Evolutionary conservation across 2,329 filamentous ascomycete genomes (phyloP).

Genomic region (Paecilomyces niveus): DNA sequence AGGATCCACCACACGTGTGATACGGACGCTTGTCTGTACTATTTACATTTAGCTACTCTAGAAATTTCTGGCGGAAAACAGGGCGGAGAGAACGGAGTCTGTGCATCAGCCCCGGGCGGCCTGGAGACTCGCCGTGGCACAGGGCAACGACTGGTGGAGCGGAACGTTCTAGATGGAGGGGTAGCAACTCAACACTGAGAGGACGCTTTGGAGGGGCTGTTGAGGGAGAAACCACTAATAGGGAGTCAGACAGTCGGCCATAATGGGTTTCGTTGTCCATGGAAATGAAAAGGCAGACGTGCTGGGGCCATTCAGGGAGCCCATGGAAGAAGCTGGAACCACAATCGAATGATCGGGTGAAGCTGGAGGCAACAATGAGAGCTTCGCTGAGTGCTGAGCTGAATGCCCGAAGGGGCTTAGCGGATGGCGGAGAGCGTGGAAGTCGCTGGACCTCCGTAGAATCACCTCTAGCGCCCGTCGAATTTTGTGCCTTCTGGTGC

Average conservation of each 20-base stretch:
- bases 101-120: neutral
- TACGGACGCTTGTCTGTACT: neutral
- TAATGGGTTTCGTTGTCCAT: neutral
- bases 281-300: slow-evolving; percentile 5
- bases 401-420: slow-evolving; percentile 1
- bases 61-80: slow-evolving; percentile 6
- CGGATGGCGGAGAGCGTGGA: slow-evolving; percentile 19
- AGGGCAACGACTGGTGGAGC: slow-evolving; percentile 13
- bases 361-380: neutral
- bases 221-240: neutral
- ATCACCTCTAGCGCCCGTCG: slow-evolving; percentile 12
- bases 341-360: neutral
- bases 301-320: neutral
- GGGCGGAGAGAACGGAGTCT: slow-evolving; percentile 2
- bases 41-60: neutral
- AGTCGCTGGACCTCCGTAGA: slow-evolving; percentile 34
- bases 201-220: neutral
- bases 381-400: neutral
- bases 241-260: neutral
- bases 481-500: slow-evolving; percentile 11
- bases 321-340: neutral
- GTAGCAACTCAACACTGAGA: neutral
- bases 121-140: neutral
- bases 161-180: slow-evolving; percentile 26
- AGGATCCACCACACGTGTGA: neutral